phyloP scores from a whole-genome alignment of 2,329 filamentous ascomycete genomes.

The Scedosporium boydii region DNA sequence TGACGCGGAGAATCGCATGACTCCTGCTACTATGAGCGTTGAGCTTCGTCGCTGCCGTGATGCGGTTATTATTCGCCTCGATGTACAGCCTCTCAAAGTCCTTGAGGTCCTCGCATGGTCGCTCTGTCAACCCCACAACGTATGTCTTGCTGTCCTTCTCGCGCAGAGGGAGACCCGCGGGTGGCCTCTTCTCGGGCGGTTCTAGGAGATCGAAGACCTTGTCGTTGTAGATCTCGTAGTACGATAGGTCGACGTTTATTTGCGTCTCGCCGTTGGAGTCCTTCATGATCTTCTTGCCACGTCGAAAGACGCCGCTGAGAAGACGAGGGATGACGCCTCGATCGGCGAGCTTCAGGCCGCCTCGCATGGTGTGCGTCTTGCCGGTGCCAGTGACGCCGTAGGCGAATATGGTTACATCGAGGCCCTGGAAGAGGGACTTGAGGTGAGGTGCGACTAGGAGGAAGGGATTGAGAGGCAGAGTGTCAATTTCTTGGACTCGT shows the following conservation, averaged over 20 bases:
- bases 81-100: conserved; percentile 89
- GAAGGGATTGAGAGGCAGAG: conserved; percentile 2
- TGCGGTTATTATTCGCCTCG: conserved; percentile 82
- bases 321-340: conserved; percentile 81
- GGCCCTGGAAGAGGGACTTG: conserved; percentile 83
- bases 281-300: conserved; percentile 76
- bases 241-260: conserved; percentile 70
- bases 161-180: conserved; percentile 69
- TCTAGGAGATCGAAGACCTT: conserved; percentile 89
- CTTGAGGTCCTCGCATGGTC: conserved; percentile 71
- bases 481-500: conserved; percentile 5
- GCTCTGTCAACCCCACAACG: conserved; percentile 77
- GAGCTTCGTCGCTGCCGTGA: conserved; percentile 83
- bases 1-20: conserved; percentile 85
- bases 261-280: conserved; percentile 61
- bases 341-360: conserved; percentile 76
- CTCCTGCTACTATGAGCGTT: conserved; percentile 86
- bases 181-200: conserved; percentile 73
- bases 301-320: conserved; percentile 75
- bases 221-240: conserved; percentile 97
- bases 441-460: conserved; percentile 71
- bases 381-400: conserved; percentile 99
- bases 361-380: conserved; percentile 94
- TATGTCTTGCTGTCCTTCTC: conserved; percentile 82
- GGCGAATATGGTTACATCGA: conserved; percentile 83